Conservation (phyloP, 1,284 basidiomycete genomes). For the Microbotryomycetes sp. region DNA sequence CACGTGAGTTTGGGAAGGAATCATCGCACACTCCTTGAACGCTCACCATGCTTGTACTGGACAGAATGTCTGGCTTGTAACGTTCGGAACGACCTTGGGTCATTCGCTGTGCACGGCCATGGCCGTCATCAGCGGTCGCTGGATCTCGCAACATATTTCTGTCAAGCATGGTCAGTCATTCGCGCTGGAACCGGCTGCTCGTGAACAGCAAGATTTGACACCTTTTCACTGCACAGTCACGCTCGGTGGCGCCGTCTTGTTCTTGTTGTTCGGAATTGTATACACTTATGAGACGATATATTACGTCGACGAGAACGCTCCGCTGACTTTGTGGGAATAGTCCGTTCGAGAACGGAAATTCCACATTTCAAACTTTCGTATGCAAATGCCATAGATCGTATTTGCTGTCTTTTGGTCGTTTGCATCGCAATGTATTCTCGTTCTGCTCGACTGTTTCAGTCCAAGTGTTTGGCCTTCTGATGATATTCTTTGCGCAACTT, state of each 20-base stretch:
- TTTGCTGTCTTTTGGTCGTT: not conserved
- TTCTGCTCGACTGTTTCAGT: not conserved
- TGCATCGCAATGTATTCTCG: not conserved
- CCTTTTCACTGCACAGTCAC: constrained; percentile 55
- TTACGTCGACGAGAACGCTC: constrained; percentile 13
- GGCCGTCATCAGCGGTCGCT: constrained; percentile 84
- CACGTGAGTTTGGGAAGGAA: constrained; percentile 70
- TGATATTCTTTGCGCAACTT: too few relatives aligned
- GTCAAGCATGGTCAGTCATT: constrained; percentile 80
- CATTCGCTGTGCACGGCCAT: constrained; percentile 81
- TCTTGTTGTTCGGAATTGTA: constrained; percentile 62
- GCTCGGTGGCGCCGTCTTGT: constrained; percentile 68
- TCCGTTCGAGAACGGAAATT: not conserved
- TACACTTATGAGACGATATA: constrained; percentile 41
- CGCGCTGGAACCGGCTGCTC: not conserved
- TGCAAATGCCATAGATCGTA: not conserved
- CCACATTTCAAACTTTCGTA: not conserved
- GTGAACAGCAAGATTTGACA: too few relatives aligned
- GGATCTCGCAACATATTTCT: constrained; percentile 85
- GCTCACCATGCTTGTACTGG: constrained; percentile 12
- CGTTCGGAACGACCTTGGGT: constrained; percentile 80
- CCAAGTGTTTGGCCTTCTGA: too few relatives aligned
- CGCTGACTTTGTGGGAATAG: not conserved
- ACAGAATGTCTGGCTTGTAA: constrained; percentile 70
- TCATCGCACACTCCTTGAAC: constrained; percentile 37